Evolutionary conservation across 164 flowering plant species (phyloP).

Genomic region (Vitis labrusca): DNA sequence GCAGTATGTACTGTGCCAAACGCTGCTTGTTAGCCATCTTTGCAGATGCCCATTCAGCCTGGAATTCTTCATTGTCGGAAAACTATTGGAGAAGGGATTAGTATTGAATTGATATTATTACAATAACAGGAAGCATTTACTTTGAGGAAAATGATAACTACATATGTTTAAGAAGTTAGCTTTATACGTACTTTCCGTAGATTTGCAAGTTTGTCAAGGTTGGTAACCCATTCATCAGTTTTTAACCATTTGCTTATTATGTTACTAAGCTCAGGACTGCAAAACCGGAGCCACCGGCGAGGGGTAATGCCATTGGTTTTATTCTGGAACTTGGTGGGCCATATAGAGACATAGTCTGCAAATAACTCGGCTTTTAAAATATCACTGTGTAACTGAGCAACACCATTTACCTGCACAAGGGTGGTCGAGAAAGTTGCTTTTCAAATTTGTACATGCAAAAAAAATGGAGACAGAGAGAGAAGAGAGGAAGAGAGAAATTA

Average conservation of each 20-base stretch:
- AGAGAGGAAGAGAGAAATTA: neutral
- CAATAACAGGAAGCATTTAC: constrained; percentile 1
- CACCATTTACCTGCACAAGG: constrained; percentile 86
- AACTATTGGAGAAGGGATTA: constrained; percentile 50
- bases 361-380: constrained; percentile 83
- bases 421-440: neutral
- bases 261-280: constrained; percentile 88
- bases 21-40: constrained; percentile 91
- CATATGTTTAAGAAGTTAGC: neutral
- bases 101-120: neutral
- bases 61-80: constrained; percentile 76
- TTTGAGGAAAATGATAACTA: neutral
- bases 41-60: constrained; percentile 89
- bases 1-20: constrained; percentile 70
- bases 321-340: constrained; percentile 96
- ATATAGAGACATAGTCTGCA: constrained; percentile 87
- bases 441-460: neutral
- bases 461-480: neutral
- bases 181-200: constrained; percentile 63
- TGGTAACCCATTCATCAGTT: constrained; percentile 85
- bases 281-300: constrained; percentile 92
- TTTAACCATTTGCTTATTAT: constrained; percentile 92
- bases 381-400: constrained; percentile 94
- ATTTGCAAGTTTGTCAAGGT: constrained; percentile 74
- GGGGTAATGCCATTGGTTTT: constrained; percentile 99